These are phyloP conservation scores for Eragrostis curvula DNA, from an alignment of 176 grass and related monocot genomes.

Conservation along the genomic window DNA sequence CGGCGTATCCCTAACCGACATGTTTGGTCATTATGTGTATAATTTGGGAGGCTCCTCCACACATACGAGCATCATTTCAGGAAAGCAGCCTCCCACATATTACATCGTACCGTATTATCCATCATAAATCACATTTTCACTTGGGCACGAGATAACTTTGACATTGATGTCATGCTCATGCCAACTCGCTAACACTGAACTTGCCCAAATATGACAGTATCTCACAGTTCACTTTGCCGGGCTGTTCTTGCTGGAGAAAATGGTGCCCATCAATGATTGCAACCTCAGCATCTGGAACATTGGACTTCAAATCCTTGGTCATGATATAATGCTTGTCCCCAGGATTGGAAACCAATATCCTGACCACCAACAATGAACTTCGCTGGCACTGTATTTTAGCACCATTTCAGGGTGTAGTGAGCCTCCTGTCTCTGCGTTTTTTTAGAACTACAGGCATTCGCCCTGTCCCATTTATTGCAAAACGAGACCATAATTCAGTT, in stretches of 20 bases:
- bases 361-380: constrained; percentile 21
- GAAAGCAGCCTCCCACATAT: too few species aligned
- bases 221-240: constrained; percentile 47
- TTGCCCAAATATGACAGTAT: constrained; percentile 55
- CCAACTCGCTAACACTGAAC: background rate
- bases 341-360: constrained; percentile 41
- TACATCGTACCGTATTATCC: too few species aligned
- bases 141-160: too few species aligned
- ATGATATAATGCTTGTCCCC: constrained; percentile 44
- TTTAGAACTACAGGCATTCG: too few species aligned
- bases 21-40: too few species aligned
- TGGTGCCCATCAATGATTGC: constrained; percentile 54
- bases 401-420: constrained; percentile 58
- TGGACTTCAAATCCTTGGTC: constrained; percentile 38
- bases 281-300: constrained; percentile 50
- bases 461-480: too few species aligned
- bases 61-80: too few species aligned
- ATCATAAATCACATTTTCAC: too few species aligned
- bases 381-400: constrained; percentile 49
- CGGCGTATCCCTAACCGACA: too few species aligned
- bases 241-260: constrained; percentile 66
- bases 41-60: too few species aligned
- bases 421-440: constrained; percentile 28
- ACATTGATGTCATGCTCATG: background rate
- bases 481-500: too few species aligned